phyloP scores from a whole-genome alignment of 371 early-diverging fungal genomes.

The Mucor velutinosus region DNA sequence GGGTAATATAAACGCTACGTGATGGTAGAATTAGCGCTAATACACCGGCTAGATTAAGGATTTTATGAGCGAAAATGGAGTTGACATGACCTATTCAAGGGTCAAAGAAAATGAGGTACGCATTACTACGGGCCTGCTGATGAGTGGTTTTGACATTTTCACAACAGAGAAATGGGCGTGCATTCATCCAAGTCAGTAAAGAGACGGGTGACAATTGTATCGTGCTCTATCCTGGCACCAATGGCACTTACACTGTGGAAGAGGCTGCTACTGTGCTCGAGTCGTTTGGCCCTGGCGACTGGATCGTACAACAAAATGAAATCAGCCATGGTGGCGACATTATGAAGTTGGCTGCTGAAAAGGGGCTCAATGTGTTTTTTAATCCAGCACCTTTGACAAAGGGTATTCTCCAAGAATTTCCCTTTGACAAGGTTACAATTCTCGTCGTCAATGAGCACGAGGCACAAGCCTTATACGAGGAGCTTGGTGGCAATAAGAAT shows the following conservation, averaged over 20 bases:
- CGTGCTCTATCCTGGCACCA: conserved; percentile 83
- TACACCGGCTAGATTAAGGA: conserved; percentile 19
- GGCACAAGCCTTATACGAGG: conserved; percentile 52
- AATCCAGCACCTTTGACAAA: conserved; percentile 88
- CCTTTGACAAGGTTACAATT: conserved; percentile 69
- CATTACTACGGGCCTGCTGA: not conserved
- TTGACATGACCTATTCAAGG: conserved; percentile 39
- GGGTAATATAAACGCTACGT: conserved; percentile 24
- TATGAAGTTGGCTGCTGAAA: conserved; percentile 57
- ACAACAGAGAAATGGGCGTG: conserved; percentile 75
- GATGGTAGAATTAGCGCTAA: not conserved
- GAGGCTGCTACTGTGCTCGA: conserved; percentile 41
- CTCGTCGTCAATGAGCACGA: conserved; percentile 85
- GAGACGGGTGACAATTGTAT: conserved; percentile 84
- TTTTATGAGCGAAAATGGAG: conserved; percentile 36
- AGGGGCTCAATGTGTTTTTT: conserved; percentile 70
- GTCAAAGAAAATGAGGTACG: conserved; percentile 40
- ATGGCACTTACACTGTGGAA: conserved; percentile 54
- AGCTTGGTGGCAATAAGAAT: conserved; percentile 22
- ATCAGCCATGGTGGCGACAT: conserved; percentile 73
- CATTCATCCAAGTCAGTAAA: conserved; percentile 82
- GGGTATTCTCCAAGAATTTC: conserved; percentile 53
- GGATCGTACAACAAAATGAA: conserved; percentile 87
- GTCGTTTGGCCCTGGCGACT: conserved; percentile 58
- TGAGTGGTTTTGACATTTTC: not conserved